phyloP scores from a whole-genome alignment of 164 flowering plant genomes.

The Paratinospora sagittata region DNA sequence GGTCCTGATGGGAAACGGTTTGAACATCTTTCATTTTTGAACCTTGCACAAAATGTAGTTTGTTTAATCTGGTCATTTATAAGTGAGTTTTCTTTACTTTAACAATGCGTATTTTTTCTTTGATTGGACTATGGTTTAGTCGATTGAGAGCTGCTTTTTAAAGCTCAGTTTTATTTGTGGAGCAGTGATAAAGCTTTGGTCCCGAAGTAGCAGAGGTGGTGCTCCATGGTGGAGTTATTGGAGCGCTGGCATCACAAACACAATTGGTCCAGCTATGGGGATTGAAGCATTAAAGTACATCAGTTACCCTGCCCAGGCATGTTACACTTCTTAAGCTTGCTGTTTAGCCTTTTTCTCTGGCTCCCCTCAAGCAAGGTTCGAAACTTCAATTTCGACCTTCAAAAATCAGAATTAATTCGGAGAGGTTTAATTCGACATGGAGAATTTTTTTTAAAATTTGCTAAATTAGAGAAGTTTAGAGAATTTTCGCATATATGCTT shows the following conservation, averaged over 20 bases:
- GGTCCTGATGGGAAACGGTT: conserved; percentile 82
- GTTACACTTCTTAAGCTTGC: conserved; percentile 8
- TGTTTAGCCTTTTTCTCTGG: background rate
- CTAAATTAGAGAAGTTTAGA: too few relatives aligned
- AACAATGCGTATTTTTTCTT: background rate
- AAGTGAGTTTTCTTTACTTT: conserved; percentile 45
- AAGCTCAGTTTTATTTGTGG: too few relatives aligned
- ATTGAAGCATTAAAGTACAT: conserved; percentile 96
- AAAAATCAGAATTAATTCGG: too few relatives aligned
- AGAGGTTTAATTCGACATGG: too few relatives aligned
- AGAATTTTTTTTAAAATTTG: too few relatives aligned
- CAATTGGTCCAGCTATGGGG: conserved; percentile 99
- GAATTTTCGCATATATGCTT: too few relatives aligned
- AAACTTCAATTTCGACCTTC: too few relatives aligned
- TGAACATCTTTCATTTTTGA: conserved; percentile 88
- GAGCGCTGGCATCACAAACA: conserved; percentile 96
- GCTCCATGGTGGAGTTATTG: conserved; percentile 98
- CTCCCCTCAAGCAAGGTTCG: background rate
- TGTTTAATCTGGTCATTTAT: conserved; percentile 90
- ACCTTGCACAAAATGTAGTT: conserved; percentile 89
- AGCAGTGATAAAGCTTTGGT: conserved; percentile 85
- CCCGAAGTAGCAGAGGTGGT: conserved; percentile 55
- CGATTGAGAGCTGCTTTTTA: too few relatives aligned
- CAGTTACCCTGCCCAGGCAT: conserved; percentile 96
- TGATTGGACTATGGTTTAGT: background rate